Conservation (phyloP, 352 stramenopile species). For the Stephanocyclus meneghinianus region DNA sequence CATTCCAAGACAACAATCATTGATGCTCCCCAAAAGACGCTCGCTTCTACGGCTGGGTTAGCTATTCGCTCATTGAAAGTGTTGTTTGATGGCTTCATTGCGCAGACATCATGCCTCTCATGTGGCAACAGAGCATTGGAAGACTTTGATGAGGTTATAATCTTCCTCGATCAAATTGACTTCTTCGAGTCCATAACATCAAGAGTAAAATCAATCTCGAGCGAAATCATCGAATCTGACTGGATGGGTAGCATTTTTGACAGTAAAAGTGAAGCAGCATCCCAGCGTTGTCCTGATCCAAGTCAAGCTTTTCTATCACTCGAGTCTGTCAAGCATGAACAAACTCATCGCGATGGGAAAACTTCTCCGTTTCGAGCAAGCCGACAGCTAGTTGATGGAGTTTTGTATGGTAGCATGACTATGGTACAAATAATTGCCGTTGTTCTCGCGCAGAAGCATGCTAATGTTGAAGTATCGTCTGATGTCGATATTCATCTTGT, state of each 20-base stretch:
- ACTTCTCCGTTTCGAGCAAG: slow-evolving; percentile 34
- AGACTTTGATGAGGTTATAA: slow-evolving; percentile 46
- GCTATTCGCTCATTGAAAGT: slow-evolving; percentile 44
- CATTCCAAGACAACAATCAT: slow-evolving; percentile 6
- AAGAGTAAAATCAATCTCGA: slow-evolving; percentile 30
- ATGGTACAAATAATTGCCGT: slow-evolving; percentile 55
- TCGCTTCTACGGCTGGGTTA: slow-evolving; percentile 26
- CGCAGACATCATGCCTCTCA: slow-evolving; percentile 46
- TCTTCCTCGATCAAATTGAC: slow-evolving; percentile 40
- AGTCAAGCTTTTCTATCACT: slow-evolving; percentile 20
- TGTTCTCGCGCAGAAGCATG: slow-evolving; percentile 48
- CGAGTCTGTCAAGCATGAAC: background rate
- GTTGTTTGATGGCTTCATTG: slow-evolving; percentile 37
- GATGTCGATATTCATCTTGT: slow-evolving; percentile 25
- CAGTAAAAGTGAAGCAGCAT: slow-evolving; percentile 37
- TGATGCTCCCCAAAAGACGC: slow-evolving; percentile 6
- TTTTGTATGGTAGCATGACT: slow-evolving; percentile 47
- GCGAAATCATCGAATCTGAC: slow-evolving; percentile 38
- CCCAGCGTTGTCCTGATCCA: slow-evolving; percentile 39
- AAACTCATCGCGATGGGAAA: background rate
- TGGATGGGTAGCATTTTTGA: slow-evolving; percentile 46
- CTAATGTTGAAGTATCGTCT: slow-evolving; percentile 21
- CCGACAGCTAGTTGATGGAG: slow-evolving; percentile 46
- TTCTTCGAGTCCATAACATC: slow-evolving; percentile 27
- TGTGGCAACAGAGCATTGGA: slow-evolving; percentile 52